These are phyloP conservation scores for Trichoderma simmonsii DNA, from an alignment of 2,329 filamentous ascomycete genomes.

Conservation along the genomic window DNA sequence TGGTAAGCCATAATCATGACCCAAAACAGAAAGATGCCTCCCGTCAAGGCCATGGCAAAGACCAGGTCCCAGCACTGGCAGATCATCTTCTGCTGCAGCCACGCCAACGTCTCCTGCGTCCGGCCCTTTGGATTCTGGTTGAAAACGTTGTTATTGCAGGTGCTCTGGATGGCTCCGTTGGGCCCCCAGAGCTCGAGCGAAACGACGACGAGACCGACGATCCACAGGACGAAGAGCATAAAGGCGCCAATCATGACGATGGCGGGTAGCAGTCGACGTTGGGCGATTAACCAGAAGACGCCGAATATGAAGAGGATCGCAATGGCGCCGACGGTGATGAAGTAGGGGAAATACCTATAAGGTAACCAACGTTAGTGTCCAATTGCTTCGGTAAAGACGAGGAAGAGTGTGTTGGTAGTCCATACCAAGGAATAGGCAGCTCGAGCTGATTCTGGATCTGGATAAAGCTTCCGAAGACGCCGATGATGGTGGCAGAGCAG, in stretches of 20 bases:
- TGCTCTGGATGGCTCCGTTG: conserved; percentile 53
- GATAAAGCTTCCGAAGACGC: conserved; percentile 60
- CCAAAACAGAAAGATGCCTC: conserved; percentile 61
- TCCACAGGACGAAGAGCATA: conserved; percentile 65
- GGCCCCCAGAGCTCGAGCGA: conserved; percentile 63
- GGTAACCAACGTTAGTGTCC: not conserved
- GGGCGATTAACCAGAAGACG: conserved; percentile 60
- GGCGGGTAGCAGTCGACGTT: conserved; percentile 57
- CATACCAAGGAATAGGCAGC: conserved; percentile 58
- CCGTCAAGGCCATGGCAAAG: conserved; percentile 61
- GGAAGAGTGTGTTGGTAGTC: not conserved
- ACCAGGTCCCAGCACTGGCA: conserved; percentile 65
- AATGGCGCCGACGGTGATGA: conserved; percentile 56
- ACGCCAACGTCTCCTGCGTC: conserved; percentile 56
- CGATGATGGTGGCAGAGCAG: conserved; percentile 56
- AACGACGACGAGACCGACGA: conserved; percentile 61
- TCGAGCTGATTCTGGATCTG: conserved; percentile 54
- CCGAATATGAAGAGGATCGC: conserved; percentile 64
- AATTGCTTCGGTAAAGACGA: not conserved
- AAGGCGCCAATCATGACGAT: conserved; percentile 64
- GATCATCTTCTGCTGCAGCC: conserved; percentile 61
- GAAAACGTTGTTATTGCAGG: conserved; percentile 55
- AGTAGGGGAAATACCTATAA: conserved; percentile 65
- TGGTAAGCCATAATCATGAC: conserved; percentile 67
- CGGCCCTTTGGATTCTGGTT: conserved; percentile 48